Evolutionary conservation across 768 basidiomycete genomes (phyloP), one percentile per base, ranked within the genome.

Genomic region (Clitopilus passeckerianus): DNA sequence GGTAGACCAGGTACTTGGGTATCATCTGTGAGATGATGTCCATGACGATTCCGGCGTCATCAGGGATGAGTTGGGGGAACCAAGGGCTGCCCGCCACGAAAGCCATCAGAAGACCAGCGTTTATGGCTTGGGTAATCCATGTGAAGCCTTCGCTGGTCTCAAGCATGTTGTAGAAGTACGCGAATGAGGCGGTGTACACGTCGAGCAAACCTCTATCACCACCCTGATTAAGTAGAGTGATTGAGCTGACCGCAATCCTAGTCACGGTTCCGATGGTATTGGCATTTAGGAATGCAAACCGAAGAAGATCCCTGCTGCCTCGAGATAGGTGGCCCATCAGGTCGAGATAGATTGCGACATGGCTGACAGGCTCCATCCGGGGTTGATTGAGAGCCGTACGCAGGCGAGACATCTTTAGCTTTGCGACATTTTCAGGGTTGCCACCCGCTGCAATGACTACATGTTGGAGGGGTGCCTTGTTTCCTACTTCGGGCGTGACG

Each of bases 121-220:
- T 61, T 22, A 77, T 54, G 15, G 71, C 63, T 61, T 73, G 68
- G 0, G 58, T 62, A 5, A 75, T 70, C 74, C 74, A 77, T 1
- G 71, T 72, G 59, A 75, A 74, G 16, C 75, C 74, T 53, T 75
- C 73, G 5, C 72, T 73, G 0, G 74, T 71, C 57, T 74, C 69
- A 30, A 75, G 64, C 54, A 70, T 73, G 64, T 76, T 76, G 12
- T 61, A 56, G 9, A 75, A 64, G 59, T 70, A 74, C 2, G 68
- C 71, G 37, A 77, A 68, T 0, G 64, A 63, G 12, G 70, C 61
- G 9, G 73, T 61, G 57, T 72, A 63, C 10, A 68, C 65, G 20
- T 69, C 66, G 5, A 72, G 58, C 7, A 72, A 63, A 18, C 34
- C 63, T 18, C 64, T 63, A 8, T 22, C 20, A 0, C 63, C 60